A percentile compares a stretch with the other conserved stretches of the same genome.
These are phyloP conservation scores for Fusarium tuaranense DNA, from an alignment of 2,329 filamentous ascomycete species.

Conservation along the genomic window DNA sequence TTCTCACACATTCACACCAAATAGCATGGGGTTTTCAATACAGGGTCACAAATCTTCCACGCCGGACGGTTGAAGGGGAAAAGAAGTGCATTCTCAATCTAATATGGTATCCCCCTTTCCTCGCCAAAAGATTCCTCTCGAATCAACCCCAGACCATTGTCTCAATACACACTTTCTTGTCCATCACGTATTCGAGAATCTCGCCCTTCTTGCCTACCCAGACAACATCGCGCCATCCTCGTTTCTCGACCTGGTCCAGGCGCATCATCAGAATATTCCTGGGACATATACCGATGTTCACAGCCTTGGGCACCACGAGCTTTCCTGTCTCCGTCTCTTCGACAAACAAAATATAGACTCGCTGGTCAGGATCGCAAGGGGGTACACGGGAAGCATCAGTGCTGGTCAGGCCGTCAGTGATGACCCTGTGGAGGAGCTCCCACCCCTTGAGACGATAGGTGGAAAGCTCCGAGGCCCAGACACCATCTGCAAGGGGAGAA, in stretches of 20 bases:
- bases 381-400: conserved; percentile 1
- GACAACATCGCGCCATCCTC: conserved; percentile 42
- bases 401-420: neutral
- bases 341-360: conserved; percentile 20
- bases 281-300: conserved; percentile 27
- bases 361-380: conserved; percentile 11
- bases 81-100: neutral
- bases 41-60: neutral
- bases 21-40: neutral
- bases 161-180: neutral
- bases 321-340: neutral
- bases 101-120: neutral
- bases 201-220: conserved; percentile 36
- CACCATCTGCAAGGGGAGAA: neutral
- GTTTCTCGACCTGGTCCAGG: conserved; percentile 26
- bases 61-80: neutral
- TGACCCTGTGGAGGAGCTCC: conserved; percentile 22
- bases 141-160: conserved; percentile 2
- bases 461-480: neutral
- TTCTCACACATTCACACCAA: neutral
- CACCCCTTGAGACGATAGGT: conserved; percentile 14
- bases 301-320: neutral
- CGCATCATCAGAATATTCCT: conserved; percentile 20
- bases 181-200: conserved; percentile 24
- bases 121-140: neutral